Evolutionary conservation across 441 rosid genomes (phyloP).

Genomic region (Breynia disticha): DNA sequence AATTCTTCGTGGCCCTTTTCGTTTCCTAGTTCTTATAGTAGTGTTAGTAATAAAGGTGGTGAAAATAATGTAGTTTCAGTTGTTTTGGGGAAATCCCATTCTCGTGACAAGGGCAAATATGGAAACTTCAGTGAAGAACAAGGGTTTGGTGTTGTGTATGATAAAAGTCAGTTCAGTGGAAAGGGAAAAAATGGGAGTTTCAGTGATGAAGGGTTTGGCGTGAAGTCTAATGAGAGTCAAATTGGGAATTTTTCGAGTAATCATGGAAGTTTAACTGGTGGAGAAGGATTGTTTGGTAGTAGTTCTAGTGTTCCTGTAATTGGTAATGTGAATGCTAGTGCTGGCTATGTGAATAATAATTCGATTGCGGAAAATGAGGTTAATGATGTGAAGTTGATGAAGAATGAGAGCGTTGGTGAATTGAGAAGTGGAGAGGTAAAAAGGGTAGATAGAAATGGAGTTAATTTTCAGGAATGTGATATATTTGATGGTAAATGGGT

Average conservation of each 20-base stretch:
- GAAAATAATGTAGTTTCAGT: constrained; percentile 9
- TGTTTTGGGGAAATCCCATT: constrained; percentile 11
- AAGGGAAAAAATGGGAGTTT: constrained; percentile 19
- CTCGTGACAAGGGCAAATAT: constrained; percentile 15
- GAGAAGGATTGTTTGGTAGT: constrained; percentile 5
- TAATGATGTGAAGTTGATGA: constrained; percentile 10
- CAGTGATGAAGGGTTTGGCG: constrained; percentile 12
- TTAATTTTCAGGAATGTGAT: constrained; percentile 33
- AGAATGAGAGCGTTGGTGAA: constrained; percentile 8
- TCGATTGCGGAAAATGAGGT: neutral
- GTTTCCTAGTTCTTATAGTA: constrained; percentile 10
- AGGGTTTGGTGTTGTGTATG: constrained; percentile 14
- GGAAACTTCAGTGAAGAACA: constrained; percentile 19
- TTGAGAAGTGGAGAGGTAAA: constrained; percentile 10
- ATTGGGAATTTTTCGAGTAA: constrained; percentile 13
- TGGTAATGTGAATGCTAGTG: constrained; percentile 3
- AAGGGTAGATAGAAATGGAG: neutral
- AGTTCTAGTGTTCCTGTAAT: constrained; percentile 10
- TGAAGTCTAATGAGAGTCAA: constrained; percentile 13
- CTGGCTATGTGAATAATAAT: neutral
- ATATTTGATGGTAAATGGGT: constrained; percentile 66
- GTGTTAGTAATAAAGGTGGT: neutral
- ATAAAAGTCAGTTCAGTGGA: constrained; percentile 8
- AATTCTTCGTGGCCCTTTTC: constrained; percentile 31
- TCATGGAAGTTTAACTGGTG: constrained; percentile 17